Conservation (phyloP, 2,329 filamentous ascomycete species). For the Fusarium goolgardi region DNA sequence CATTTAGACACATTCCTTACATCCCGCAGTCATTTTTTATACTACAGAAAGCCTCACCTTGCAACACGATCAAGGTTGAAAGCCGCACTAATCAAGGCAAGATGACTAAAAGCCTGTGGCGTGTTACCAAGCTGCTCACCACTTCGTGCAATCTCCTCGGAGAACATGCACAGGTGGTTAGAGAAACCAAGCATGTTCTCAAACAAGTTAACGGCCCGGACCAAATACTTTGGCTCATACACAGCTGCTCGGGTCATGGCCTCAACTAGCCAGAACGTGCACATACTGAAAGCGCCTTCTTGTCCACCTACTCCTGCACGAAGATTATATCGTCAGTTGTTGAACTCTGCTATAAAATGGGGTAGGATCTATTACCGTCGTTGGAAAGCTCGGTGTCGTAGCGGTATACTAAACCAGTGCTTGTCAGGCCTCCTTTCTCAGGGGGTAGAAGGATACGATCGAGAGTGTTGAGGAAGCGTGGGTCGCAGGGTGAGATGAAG, state of each 20-base stretch:
- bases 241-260: conserved; percentile 75
- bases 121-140: conserved; percentile 85
- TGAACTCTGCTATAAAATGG: neutral
- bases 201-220: conserved; percentile 74
- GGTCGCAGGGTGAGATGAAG: conserved; percentile 82
- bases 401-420: conserved; percentile 79
- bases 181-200: conserved; percentile 82
- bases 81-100: conserved; percentile 80
- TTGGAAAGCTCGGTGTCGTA: conserved; percentile 77
- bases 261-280: conserved; percentile 85
- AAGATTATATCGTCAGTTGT: conserved; percentile 14
- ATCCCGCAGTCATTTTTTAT: neutral
- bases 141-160: conserved; percentile 78
- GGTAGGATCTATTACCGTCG: conserved; percentile 65
- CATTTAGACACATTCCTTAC: neutral
- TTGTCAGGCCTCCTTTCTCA: conserved; percentile 80
- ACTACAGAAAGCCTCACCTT: conserved; percentile 11
- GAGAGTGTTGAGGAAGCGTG: conserved; percentile 77
- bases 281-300: conserved; percentile 84
- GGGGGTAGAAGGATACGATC: conserved; percentile 77
- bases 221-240: conserved; percentile 73
- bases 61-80: conserved; percentile 75
- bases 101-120: conserved; percentile 81
- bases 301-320: conserved; percentile 73
- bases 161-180: conserved; percentile 83